phyloP scores from a whole-genome alignment of 163 green algal species.

The Prototheca wickerhamii region DNA sequence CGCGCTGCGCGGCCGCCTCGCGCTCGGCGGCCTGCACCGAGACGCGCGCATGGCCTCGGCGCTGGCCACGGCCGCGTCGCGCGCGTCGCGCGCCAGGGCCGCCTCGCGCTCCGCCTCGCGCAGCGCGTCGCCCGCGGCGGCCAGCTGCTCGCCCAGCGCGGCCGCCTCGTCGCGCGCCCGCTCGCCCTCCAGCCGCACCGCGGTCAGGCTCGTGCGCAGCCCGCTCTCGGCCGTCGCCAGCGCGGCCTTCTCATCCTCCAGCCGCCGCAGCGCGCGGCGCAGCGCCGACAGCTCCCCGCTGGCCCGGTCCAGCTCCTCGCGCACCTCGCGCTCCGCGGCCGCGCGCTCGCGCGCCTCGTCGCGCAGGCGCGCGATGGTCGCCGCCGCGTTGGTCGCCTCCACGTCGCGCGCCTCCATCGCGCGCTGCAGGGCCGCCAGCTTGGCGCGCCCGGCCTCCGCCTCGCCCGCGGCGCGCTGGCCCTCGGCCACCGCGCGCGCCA shows the following conservation, averaged over 20 bases:
- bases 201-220: background rate
- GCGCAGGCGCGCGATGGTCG: background rate
- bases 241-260: background rate
- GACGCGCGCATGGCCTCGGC: background rate
- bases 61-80: background rate
- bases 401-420: constrained; percentile 7
- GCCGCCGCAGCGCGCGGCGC: background rate
- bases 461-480: constrained; percentile 3
- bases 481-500: constrained; percentile 3
- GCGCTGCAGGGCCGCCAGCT: constrained; percentile 1
- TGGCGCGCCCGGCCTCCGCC: background rate
- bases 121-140: background rate
- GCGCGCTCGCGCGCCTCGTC: background rate
- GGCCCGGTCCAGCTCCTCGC: background rate
- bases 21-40: background rate
- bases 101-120: background rate
- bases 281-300: background rate
- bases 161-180: background rate
- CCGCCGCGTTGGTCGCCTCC: constrained; percentile 6
- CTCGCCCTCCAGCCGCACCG: background rate
- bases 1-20: background rate
- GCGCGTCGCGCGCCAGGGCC: background rate
- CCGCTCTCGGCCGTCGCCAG: background rate
- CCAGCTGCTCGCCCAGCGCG: constrained; percentile 1
- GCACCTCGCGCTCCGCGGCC: background rate